Percentiles rank a stretch among this genome's conserved stretches.
These are phyloP conservation scores for Xylariaceae sp. DNA, from an alignment of 2,329 filamentous ascomycete species.

Conservation along the genomic window DNA sequence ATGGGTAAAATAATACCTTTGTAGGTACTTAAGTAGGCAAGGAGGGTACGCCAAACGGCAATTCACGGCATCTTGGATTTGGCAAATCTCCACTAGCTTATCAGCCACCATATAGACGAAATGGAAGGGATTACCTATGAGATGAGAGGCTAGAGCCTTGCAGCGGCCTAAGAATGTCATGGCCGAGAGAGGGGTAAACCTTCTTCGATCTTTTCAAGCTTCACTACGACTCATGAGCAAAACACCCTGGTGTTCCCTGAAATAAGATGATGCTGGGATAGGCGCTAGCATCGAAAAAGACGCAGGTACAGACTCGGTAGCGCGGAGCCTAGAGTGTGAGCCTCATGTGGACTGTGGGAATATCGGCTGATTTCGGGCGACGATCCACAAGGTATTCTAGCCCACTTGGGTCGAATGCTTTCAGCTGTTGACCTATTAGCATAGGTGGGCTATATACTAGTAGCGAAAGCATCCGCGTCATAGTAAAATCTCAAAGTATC, in stretches of 20 bases:
- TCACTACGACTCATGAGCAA: neutral
- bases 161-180: too few relatives aligned
- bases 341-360: conserved; percentile 19
- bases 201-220: neutral
- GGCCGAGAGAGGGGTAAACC: neutral
- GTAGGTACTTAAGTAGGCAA: too few relatives aligned
- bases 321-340: conserved; percentile 21
- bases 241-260: neutral
- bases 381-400: conserved; percentile 16
- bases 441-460: neutral
- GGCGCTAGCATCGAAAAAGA: conserved; percentile 17
- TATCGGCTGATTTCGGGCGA: conserved; percentile 11
- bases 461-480: neutral
- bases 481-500: neutral
- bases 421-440: conserved; percentile 11
- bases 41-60: neutral
- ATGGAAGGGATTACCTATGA: too few relatives aligned
- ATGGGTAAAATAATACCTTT: neutral
- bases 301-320: conserved; percentile 17
- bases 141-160: neutral
- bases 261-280: conserved; percentile 1
- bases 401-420: conserved; percentile 5
- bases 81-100: neutral
- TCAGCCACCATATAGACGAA: too few relatives aligned
- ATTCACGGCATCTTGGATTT: neutral